Base-by-base conservation (phyloP, 805 yeast genomes). In the Candida ovalis region DNA sequence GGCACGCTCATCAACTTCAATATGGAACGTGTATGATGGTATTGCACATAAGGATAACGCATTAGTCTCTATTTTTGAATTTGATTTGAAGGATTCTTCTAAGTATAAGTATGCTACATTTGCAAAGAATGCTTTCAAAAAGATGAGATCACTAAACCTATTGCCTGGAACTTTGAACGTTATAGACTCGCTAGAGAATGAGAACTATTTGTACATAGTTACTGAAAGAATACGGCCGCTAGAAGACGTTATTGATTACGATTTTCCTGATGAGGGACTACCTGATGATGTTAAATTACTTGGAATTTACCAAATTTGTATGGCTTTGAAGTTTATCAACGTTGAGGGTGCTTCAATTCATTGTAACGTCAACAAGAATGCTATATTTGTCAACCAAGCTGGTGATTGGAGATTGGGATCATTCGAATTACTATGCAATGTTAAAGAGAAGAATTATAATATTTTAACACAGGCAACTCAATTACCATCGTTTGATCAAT, bases 381-480 rank as follows among this genome's bases (percentile, higher is more conserved):
- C 86, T 1, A 75, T 91, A 1, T 90, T 70, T 61, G 81, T 88
- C 15, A 84, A 78, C 46, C 76, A 73, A 27, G 60, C 72, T 15
- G 96, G 97, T 13, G 95, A 86, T 59, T 88, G 96, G 92, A 84
- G 81, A 50, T 62, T 91, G 24, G 86, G 86, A 49, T 96, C 96
- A 1, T 81, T 90, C 58, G 97, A 91, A 64, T 64, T 84, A 1
- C 66, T 81, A 32, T 74, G 84, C 1, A 76, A 72, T 46, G 61
- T 76, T 39, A 69, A 76, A 4, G 82, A 75, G 18, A 71, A 67
- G 43, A 75, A 76, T 19, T 61, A 68, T 61, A n/a, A 57, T 41
- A 36, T 52, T 21, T 30, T 54, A 51, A 39, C 66, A 64, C 23
- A 35, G 45, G 62, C 57, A 5, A 45, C 44, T 49, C 59, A 21